phyloP scores from a whole-genome alignment of 177 flowering plant species.

The Vitis hybrid region DNA sequence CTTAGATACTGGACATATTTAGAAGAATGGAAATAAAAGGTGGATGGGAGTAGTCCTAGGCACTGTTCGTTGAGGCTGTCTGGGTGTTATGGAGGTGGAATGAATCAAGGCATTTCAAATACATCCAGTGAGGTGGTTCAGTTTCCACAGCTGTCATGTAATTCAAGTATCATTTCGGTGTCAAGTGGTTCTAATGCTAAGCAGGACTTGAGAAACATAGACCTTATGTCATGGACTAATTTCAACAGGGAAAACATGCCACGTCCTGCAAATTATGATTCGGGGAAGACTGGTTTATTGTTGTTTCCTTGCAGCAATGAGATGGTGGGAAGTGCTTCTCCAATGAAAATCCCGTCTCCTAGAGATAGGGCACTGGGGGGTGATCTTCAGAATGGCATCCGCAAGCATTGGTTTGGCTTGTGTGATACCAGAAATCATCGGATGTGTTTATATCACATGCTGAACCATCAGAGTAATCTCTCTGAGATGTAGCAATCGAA shows the following conservation, averaged over 20 bases:
- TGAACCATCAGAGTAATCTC: slow-evolving; percentile 5
- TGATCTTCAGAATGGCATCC: slow-evolving; percentile 4
- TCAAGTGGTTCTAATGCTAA: slow-evolving; percentile 1
- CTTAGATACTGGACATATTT: no score
- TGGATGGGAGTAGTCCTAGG: neutral
- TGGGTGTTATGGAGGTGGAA: slow-evolving; percentile 5
- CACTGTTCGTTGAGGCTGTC: neutral
- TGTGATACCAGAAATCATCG: slow-evolving; percentile 18
- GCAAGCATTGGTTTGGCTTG: slow-evolving; percentile 14
- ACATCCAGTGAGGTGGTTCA: slow-evolving; percentile 3
- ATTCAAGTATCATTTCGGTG: neutral
- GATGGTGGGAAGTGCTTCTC: slow-evolving; percentile 2
- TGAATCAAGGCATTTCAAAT: neutral
- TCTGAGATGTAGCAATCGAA: slow-evolving; percentile 7
- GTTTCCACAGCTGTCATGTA: slow-evolving; percentile 3
- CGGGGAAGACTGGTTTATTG: neutral
- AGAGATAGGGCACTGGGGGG: slow-evolving; percentile 2
- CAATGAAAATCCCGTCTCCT: neutral
- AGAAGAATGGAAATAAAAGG: slow-evolving; percentile 7
- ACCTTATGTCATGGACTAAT: slow-evolving; percentile 1
- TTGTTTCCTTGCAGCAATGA: slow-evolving; percentile 6
- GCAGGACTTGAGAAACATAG: slow-evolving; percentile 5
- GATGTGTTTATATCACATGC: neutral
- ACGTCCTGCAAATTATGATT: slow-evolving; percentile 5
- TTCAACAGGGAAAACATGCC: slow-evolving; percentile 24